These are phyloP conservation scores for Suillus variegatus DNA, from an alignment of 768 basidiomycete species.

Conservation along the genomic window DNA sequence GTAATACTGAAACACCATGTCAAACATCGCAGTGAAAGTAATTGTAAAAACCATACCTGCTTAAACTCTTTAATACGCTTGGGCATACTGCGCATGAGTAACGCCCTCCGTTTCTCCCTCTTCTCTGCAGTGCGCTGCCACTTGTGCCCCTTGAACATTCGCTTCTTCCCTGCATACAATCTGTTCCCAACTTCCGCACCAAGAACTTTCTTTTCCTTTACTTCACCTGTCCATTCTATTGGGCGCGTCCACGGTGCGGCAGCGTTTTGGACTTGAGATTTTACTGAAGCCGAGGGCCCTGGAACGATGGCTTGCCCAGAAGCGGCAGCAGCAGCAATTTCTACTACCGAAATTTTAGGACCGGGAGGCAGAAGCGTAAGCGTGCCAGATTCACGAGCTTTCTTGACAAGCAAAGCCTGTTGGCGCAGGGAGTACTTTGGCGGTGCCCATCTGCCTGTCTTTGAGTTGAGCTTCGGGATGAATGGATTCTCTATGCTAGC, in stretches of 20 bases:
- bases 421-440: constrained; percentile 72
- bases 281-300: constrained; percentile 16
- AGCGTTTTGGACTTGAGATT: neutral
- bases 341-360: constrained; percentile 47
- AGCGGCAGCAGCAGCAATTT: constrained; percentile 22
- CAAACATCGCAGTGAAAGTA: constrained; percentile 1
- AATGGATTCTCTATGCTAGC: constrained; percentile 60
- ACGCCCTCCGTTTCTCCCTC: constrained; percentile 46
- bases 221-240: constrained; percentile 44
- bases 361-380: constrained; percentile 69
- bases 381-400: constrained; percentile 54
- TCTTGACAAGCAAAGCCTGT: constrained; percentile 79
- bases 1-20: constrained; percentile 21
- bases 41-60: constrained; percentile 43
- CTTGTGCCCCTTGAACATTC: constrained; percentile 94
- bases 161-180: constrained; percentile 74
- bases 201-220: constrained; percentile 39
- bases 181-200: constrained; percentile 60
- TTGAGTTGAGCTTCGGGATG: constrained; percentile 58
- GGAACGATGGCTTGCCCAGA: constrained; percentile 21
- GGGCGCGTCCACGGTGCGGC: constrained; percentile 23
- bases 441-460: constrained; percentile 65
- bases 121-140: constrained; percentile 67
- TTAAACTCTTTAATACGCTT: constrained; percentile 68
- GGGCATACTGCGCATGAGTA: constrained; percentile 70